These are phyloP conservation scores for Hypomyces perniciosus DNA, from an alignment of 2,329 filamentous ascomycete genomes.

Conservation along the genomic window DNA sequence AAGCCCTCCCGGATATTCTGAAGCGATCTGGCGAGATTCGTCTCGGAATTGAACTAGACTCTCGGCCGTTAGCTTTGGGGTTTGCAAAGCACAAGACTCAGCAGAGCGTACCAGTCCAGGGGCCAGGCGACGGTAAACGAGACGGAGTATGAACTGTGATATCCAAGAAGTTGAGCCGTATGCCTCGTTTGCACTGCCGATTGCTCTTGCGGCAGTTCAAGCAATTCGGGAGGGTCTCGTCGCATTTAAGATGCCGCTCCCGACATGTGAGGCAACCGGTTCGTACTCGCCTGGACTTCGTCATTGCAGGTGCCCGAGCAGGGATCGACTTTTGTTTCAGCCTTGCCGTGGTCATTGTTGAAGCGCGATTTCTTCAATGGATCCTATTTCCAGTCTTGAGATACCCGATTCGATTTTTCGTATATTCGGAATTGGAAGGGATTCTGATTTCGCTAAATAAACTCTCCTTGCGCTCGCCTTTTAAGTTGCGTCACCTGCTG, in stretches of 20 bases:
- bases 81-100: neutral
- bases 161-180: constrained; percentile 89
- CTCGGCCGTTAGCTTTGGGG: neutral
- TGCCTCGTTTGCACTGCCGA: constrained; percentile 75
- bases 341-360: neutral
- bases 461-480: no score
- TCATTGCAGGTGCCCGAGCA: neutral
- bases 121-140: constrained; percentile 29
- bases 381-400: neutral
- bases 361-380: neutral
- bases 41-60: constrained; percentile 70
- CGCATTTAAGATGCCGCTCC: constrained; percentile 85
- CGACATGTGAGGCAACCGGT: constrained; percentile 89
- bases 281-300: constrained; percentile 66
- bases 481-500: no score
- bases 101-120: constrained; percentile 21
- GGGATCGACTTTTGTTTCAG: neutral
- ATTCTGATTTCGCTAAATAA: no score
- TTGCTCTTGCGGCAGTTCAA: constrained; percentile 86
- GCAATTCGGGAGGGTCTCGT: constrained; percentile 60
- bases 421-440: no score
- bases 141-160: constrained; percentile 66
- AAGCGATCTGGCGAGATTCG: constrained; percentile 84
- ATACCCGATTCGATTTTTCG: no score
- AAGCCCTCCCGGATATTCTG: constrained; percentile 77